phyloP scores from a whole-genome alignment of 768 basidiomycete species.

The Hygrocybe coccinea region DNA sequence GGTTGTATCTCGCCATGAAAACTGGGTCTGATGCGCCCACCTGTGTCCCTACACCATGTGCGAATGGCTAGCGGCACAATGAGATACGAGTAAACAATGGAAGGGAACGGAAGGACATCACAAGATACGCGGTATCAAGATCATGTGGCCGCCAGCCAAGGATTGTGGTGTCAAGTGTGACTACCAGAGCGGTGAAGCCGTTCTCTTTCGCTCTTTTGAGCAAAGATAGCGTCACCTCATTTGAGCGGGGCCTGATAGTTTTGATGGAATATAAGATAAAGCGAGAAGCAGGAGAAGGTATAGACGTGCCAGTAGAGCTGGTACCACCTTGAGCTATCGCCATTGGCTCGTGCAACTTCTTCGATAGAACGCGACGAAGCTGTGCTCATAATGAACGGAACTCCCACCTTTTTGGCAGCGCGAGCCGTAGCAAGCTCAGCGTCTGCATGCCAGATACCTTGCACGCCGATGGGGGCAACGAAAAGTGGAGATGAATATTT shows the following conservation, averaged over 20 bases:
- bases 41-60: constrained; percentile 60
- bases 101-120: constrained; percentile 29
- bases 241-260: constrained; percentile 49
- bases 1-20: constrained; percentile 59
- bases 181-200: constrained; percentile 67
- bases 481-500: constrained; percentile 58
- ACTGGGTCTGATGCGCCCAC: constrained; percentile 71
- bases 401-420: constrained; percentile 54
- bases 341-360: constrained; percentile 69
- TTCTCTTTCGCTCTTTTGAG: constrained; percentile 60
- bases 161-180: constrained; percentile 71
- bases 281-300: background rate
- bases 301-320: constrained; percentile 69
- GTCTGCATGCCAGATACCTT: constrained; percentile 65
- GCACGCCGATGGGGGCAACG: constrained; percentile 74
- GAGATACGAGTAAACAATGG: background rate
- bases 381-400: constrained; percentile 74
- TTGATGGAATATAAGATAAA: background rate
- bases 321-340: constrained; percentile 66
- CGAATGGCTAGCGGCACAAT: constrained; percentile 30
- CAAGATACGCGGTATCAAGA: constrained; percentile 53
- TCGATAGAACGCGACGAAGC: constrained; percentile 71
- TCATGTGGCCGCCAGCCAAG: constrained; percentile 79
- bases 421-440: constrained; percentile 68
- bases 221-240: constrained; percentile 60